Evolutionary conservation across 148 eudicot species (phyloP), one percentile per base, ranked within the genome.

Genomic region (Rhododendron simsii): DNA sequence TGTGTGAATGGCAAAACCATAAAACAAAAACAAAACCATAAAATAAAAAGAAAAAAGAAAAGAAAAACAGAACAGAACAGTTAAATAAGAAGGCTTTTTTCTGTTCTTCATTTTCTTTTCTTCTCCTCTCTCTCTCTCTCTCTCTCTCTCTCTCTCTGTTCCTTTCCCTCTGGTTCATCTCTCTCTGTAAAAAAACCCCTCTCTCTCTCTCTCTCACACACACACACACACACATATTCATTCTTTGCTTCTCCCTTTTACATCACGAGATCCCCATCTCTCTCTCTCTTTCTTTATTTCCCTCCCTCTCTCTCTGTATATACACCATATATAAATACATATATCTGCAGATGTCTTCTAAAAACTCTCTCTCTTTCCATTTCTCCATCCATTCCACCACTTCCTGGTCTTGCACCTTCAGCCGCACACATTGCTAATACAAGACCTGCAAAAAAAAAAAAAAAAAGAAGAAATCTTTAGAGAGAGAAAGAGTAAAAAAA

Each of bases 211-310:
- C 83, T 74, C 85, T n/a, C n/a, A n/a, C n/a, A n/a, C n/a, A n/a
- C n/a, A n/a, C n/a, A n/a, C 69, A 84, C 91, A 90, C 83, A 35
- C 37, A 90, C 83, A 90, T 95, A 93, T 94, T 87, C 87, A 89
- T 90, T 95, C 95, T 90, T 94, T 93, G 90, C 93, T 92, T 94
- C 94, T 21, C 37, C 87, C 92, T 88, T 91, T 90, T 87, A 79
- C 48, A 86, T 95, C 98, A 95, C 98, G 93, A 93, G 98, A 95
- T 94, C 96, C 93, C 93, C 92, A 81, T 88, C 90, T 87, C 86
- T 92, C 92, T 88, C 93, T 93, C 78, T 87, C 91, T 87, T 84
- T 86, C 53, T 89, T 35, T 87, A 41, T 75, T 15, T 55, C 75
- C 50, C 21, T 20, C 79, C 82, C 86, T 74, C 39, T 14, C 76